phyloP scores from a whole-genome alignment of 2,329 filamentous ascomycete species.

The Eutypella sp. region DNA sequence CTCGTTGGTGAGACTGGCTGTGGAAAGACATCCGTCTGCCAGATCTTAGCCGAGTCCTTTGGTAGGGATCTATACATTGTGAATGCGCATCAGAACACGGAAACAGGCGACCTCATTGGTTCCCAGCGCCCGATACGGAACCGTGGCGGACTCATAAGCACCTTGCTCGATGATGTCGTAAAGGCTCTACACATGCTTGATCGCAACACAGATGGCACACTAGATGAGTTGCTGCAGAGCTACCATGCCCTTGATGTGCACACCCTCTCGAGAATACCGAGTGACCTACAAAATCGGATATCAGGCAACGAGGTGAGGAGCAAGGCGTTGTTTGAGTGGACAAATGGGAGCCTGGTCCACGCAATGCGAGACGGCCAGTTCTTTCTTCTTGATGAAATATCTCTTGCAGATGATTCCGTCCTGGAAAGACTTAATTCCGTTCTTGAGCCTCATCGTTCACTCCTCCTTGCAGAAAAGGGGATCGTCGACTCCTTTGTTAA shows the following conservation, averaged over 20 bases:
- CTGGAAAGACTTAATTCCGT: conserved; percentile 95
- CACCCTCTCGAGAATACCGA: conserved; percentile 41
- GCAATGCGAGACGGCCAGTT: conserved; percentile 87
- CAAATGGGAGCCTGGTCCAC: conserved; percentile 85
- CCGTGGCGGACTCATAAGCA: conserved; percentile 64
- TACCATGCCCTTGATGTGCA: conserved; percentile 52
- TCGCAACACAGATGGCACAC: conserved; percentile 32
- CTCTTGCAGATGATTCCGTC: conserved; percentile 94
- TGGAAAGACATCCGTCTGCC: conserved; percentile 94
- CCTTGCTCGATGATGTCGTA: conserved; percentile 58
- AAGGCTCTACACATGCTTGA: conserved; percentile 39
- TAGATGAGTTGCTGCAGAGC: conserved; percentile 52
- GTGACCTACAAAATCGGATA: conserved; percentile 43
- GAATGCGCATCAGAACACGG: conserved; percentile 97
- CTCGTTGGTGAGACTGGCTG: conserved; percentile 96
- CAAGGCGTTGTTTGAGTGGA: conserved; percentile 93
- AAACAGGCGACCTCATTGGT: conserved; percentile 95
- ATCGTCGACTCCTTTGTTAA: conserved; percentile 74
- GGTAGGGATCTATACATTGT: conserved; percentile 76
- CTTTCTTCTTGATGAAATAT: conserved; percentile 96
- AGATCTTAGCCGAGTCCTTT: conserved; percentile 80
- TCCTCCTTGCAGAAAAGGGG: conserved; percentile 92
- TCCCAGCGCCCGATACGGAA: conserved; percentile 91
- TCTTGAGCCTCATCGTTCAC: conserved; percentile 78
- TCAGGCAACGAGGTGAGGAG: conserved; percentile 52